Evolutionary conservation across 2,329 filamentous ascomycete genomes (phyloP).

Genomic region (Hortaea sp.): DNA sequence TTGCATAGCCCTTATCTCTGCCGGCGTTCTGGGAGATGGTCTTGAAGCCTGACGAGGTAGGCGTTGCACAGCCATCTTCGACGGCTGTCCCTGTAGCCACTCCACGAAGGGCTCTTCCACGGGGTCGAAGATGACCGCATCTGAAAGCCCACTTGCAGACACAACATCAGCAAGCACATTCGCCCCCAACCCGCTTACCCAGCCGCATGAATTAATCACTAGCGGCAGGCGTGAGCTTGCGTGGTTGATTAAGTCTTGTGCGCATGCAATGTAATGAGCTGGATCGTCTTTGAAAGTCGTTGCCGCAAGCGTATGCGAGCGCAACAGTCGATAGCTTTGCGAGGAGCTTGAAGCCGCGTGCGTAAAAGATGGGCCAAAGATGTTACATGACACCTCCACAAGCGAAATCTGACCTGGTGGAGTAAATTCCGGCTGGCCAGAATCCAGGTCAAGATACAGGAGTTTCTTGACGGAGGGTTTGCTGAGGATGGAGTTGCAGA

Average conservation of each 20-base stretch:
- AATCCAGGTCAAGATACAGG: slow-evolving; percentile 64
- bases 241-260: slow-evolving; percentile 50
- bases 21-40: slow-evolving; percentile 48
- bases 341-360: slow-evolving; percentile 36
- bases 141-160: slow-evolving; percentile 42
- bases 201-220: slow-evolving; percentile 65
- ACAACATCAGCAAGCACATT: slow-evolving; percentile 53
- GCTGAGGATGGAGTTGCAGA: slow-evolving; percentile 59
- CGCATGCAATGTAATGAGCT: slow-evolving; percentile 56
- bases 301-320: slow-evolving; percentile 57
- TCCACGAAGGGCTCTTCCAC: slow-evolving; percentile 43
- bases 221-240: slow-evolving; percentile 46
- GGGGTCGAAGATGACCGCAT: slow-evolving; percentile 60
- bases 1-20: slow-evolving; percentile 63
- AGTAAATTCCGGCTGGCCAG: slow-evolving; percentile 66
- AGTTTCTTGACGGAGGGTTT: slow-evolving; percentile 16
- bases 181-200: slow-evolving; percentile 61
- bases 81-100: slow-evolving; percentile 11
- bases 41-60: slow-evolving; percentile 53
- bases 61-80: slow-evolving; percentile 31
- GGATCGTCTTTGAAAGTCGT: slow-evolving; percentile 56
- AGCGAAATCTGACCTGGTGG: slow-evolving; percentile 62
- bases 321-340: slow-evolving; percentile 34
- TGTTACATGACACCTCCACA: slow-evolving; percentile 48
- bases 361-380: slow-evolving; percentile 58